These are phyloP conservation scores for Blechomonas ayalai DNA, from an alignment of 208 protist genomes.

Conservation along the genomic window DNA sequence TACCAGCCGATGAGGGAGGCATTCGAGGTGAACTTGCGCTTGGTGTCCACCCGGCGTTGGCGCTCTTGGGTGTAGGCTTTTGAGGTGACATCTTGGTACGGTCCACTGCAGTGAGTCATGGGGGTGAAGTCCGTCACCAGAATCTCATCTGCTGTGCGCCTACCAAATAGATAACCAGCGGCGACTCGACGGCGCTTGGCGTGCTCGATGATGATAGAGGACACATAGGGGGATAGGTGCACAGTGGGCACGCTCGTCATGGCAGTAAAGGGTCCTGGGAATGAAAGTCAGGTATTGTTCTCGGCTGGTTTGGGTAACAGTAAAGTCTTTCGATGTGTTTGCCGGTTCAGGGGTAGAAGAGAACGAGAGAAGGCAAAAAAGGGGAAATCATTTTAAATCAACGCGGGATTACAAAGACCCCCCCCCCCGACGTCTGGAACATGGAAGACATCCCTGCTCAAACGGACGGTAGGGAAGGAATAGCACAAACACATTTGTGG, in stretches of 20 bases:
- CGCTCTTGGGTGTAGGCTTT: constrained; percentile 27
- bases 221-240: constrained; percentile 61
- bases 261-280: too few species aligned
- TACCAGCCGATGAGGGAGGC: constrained; percentile 73
- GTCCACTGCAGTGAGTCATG: constrained; percentile 33
- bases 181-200: constrained; percentile 58
- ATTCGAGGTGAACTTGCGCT: constrained; percentile 36
- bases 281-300: too few species aligned
- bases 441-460: too few species aligned
- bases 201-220: constrained; percentile 76
- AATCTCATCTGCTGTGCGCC: constrained; percentile 27
- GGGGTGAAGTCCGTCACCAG: constrained; percentile 65
- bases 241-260: constrained; percentile 6
- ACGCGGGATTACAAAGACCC: too few species aligned
- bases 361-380: too few species aligned
- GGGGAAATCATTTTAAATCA: too few species aligned
- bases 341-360: too few species aligned
- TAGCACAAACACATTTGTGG: too few species aligned
- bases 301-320: too few species aligned
- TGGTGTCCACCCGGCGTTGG: constrained; percentile 24
- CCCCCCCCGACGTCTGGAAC: too few species aligned
- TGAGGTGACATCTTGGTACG: constrained; percentile 10
- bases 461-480: too few species aligned
- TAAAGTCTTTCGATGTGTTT: too few species aligned
- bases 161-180: constrained; percentile 65